Base-by-base conservation (phyloP, 2,329 filamentous ascomycete species). In the Diaporthe sp. region DNA sequence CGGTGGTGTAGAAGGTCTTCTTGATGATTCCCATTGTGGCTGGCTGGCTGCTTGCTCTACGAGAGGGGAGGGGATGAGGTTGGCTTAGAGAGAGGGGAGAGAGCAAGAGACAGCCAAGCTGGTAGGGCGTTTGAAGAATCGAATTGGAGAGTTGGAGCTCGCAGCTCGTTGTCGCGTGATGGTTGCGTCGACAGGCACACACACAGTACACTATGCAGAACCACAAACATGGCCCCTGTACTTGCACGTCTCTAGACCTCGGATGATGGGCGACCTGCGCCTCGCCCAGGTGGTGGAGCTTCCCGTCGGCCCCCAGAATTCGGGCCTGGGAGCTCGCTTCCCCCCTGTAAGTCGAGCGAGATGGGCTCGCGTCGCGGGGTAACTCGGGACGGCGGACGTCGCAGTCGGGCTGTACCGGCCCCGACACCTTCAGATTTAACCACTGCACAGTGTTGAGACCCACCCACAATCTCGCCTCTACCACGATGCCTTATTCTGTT, bases 21-120 rank as follows among this genome's bases (percentile, higher is more conserved):
- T 84, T 85, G 71, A 90, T 82, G 78, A 91, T 80, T n/a, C 89
- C 89, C 90, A 91, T 92, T n/a, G 62, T 75, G 58, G 8, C 37
- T 51, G 44, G 61, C 53, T 73, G 68, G 61, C 19, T 49, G 61
- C 39, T n/a, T 61, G 61, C 57, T 42, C 22, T 61, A 28, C 19
- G 34, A 15, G 3, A 5, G n/a, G n/a, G 12, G 8, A 9, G 8
- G 28, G 53, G 17, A 5, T 55, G n/a, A 34, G n/a, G 28, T 5
- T 46, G 4, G 17, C n/a, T 34, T 39, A 25, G 37, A 46, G 22
- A 37, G 51, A 44, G 61, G 31, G 57, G 34, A 17, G 9, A 37
- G 4, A 22, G 17, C 25, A 49, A 39, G 25, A 51, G 13, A 68
- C 19, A 51, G 31, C 46, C 22, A 68, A 28, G 42, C 49, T 25